Evolutionary conservation across 495 filamentous ascomycete genomes (phyloP), one percentile per base, ranked within the genome.

Genomic region (Penicillium pulvis): DNA sequence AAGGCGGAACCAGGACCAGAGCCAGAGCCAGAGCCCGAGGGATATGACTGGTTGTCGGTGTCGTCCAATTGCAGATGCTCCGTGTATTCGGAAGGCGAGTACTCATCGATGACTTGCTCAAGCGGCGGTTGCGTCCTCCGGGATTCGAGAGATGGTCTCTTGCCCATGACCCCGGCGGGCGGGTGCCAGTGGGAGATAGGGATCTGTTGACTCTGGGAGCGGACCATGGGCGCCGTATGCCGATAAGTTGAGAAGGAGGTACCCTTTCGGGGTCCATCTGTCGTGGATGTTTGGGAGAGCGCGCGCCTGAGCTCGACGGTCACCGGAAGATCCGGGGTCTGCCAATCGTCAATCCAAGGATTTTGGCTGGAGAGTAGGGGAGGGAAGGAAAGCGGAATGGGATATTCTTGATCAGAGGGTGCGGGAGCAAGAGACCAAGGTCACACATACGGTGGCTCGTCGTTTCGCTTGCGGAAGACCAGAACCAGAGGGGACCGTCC

Each of bases 381-480:
- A 65, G 62, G 56, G 60, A 57, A 59, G 46, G 54, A 51, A 31
- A 30, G 61, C 55, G 51, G 41, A 56, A 54, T 44, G 51, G 42
- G 31, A 55, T 46, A 39, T 41, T 46, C 53, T 33, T 44, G 36
- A 26, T 31, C 42, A 39, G 17, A 54, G 60, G 58, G 66, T 59
- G 67, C 65, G 66, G 76, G 66, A 75, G 66, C 61, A 74, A 72
- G 72, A 69, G 70, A 76, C 72, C 75, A 76, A 75, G 70, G 70
- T 73, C 68, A 77, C 61, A 70, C 77, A 67, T 80, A 80, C 77
- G 75, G 75, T 80, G 72, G 75, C 77, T 75, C 75, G 74, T 66
- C 77, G 76, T 71, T 80, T 80, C 56, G 75, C 71, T 63, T 65
- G 66, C 33, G 76, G 74, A 61, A 71, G 67, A 71, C 74, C 75